Percentiles rank a stretch among this genome's conserved stretches.
Conservation (phyloP, 129 eudicot genomes). For the Chrysanthemum seticuspe region DNA sequence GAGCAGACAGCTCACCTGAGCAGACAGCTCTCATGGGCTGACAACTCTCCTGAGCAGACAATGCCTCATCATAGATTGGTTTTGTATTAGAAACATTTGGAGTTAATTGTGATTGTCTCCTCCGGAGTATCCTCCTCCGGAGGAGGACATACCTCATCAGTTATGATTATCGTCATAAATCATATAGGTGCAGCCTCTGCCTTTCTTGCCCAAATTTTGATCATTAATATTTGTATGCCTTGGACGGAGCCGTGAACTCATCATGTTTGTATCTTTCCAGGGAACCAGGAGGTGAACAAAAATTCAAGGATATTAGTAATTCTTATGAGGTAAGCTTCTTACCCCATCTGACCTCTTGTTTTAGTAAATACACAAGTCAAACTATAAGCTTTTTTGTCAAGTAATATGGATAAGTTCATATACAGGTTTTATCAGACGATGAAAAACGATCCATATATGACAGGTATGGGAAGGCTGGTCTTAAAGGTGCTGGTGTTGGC, state of each 20-base stretch:
- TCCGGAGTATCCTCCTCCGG: too few relatives aligned
- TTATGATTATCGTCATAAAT: neutral
- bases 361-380: conserved; percentile 11
- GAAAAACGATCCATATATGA: conserved; percentile 96
- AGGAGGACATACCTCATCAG: too few relatives aligned
- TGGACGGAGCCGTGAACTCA: conserved; percentile 7
- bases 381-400: neutral
- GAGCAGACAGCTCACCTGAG: too few relatives aligned
- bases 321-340: conserved; percentile 77
- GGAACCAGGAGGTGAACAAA: conserved; percentile 88
- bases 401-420: conserved; percentile 15
- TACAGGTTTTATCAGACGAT: conserved; percentile 90
- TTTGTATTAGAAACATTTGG: too few relatives aligned
- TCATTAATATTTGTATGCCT: neutral
- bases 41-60: too few relatives aligned
- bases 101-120: too few relatives aligned
- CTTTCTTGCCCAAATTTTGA: neutral
- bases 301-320: conserved; percentile 91
- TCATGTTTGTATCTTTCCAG: conserved; percentile 38
- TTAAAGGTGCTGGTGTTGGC: conserved; percentile 85
- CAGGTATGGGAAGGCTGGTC: conserved; percentile 93
- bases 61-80: too few relatives aligned
- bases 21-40: too few relatives aligned
- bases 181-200: neutral
- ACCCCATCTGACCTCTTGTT: conserved; percentile 18